A percentile compares a stretch with the other conserved stretches of the same genome.
Evolutionary conservation across 129 eudicot genomes (phyloP).

Genomic region (Flaveria robusta): DNA sequence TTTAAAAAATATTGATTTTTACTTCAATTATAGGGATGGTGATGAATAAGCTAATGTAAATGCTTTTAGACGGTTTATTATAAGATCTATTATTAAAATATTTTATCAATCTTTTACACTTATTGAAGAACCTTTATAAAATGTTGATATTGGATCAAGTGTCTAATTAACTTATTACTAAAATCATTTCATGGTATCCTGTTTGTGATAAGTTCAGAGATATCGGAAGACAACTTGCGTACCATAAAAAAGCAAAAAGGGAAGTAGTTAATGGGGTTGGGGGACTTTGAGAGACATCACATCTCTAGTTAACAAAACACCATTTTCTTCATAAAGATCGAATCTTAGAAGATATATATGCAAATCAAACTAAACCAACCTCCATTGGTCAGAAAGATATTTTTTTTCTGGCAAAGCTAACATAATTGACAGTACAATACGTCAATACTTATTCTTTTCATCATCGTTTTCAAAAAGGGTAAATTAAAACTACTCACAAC

Average conservation of each 20-base stretch:
- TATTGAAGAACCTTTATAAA: background rate
- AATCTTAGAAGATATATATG: constrained; percentile 7
- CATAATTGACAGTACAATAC: constrained; percentile 20
- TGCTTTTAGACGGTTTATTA: too few relatives aligned
- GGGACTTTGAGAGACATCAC: constrained; percentile 26
- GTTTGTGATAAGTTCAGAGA: constrained; percentile 20
- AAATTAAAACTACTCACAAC: background rate
- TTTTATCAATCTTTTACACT: background rate
- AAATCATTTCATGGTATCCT: constrained; percentile 2
- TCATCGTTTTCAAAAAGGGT: background rate
- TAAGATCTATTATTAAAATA: background rate
- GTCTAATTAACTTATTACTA: background rate
- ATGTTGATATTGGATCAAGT: background rate
- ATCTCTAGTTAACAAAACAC: constrained; percentile 3
- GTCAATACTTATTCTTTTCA: background rate
- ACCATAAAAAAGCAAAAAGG: background rate
- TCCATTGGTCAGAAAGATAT: constrained; percentile 16
- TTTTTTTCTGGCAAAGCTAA: constrained; percentile 5
- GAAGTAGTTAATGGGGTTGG: constrained; percentile 23
- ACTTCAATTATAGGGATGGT: too few relatives aligned
- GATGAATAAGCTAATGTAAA: too few relatives aligned
- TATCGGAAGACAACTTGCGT: constrained; percentile 23
- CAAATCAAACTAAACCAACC: constrained; percentile 8
- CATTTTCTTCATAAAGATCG: constrained; percentile 8
- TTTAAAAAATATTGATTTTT: too few relatives aligned